Evolutionary conservation across 164 flowering plant species (phyloP), one percentile per base, ranked within the genome.

Genomic region (Vitis rotundifolia): DNA sequence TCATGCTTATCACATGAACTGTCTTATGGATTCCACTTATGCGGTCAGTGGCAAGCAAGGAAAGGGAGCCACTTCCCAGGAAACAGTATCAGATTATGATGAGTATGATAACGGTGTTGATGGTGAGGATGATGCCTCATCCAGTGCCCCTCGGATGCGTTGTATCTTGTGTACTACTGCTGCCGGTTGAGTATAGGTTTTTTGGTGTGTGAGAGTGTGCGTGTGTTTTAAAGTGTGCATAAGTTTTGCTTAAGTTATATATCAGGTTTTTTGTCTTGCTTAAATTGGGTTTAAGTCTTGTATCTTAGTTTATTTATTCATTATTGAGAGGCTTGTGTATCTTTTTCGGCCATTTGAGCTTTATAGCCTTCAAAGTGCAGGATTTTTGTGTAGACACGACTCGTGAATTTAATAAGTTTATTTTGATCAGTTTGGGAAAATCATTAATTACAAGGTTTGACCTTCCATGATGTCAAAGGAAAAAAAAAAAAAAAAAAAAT

Each of bases 161-260:
- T 95, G 99, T 82, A 89, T 91, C 59, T 78, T 95, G 69, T 94
- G 99, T 84, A 95, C 99, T 65, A 95, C 97, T 64, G 99, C 98
- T 71, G 82, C 92, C 59, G 71, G 80, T 69, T 78, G 71, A 81
- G 73, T 74, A 53, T 55, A 13, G 44, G 13, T 37, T 37, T 37
- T 37, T 37, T 53, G 31, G 11, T 49, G 64, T 31, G 44, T 69
- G 60, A 14, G 53, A n/a, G 28, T 66, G 28, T 56, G 63, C 26
- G 55, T 64, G 57, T 55, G 18, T 67, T 54, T 10, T 68, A 26
- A 51, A 49, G 15, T 22, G 8, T 29, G 65, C 22, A 8, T 61
- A 49, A 2, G 37, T 51, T 52, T 47, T 67, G 11, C 3, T 31
- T 11, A 1, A 31, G 49, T 28, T 48, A 15, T 26, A 37, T 49